These are phyloP conservation scores for Trametopsis cervina DNA, from an alignment of 768 basidiomycete species.

Conservation along the genomic window DNA sequence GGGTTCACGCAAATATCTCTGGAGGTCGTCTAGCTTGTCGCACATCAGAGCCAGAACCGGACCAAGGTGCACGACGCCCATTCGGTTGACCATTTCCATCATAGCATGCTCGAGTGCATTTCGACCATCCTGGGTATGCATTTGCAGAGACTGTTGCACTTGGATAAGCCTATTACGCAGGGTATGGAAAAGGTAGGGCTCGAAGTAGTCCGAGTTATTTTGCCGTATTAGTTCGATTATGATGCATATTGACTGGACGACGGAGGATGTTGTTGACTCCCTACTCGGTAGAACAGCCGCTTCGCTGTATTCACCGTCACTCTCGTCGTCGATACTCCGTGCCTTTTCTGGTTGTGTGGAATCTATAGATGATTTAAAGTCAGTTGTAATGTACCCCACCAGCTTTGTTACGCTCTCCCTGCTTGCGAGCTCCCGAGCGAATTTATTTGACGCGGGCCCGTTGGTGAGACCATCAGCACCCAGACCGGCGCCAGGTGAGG, in stretches of 20 bases:
- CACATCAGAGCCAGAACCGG: constrained; percentile 71
- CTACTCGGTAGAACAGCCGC: constrained; percentile 29
- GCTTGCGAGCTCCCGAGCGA: constrained; percentile 83
- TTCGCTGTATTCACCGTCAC: constrained; percentile 12
- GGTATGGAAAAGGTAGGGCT: constrained; percentile 94
- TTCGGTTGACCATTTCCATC: constrained; percentile 74
- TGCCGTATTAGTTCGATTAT: constrained; percentile 93
- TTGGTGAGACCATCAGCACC: constrained; percentile 56
- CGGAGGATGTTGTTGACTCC: constrained; percentile 65
- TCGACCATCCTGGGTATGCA: constrained; percentile 50
- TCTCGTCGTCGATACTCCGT: constrained; percentile 1
- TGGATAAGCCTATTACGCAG: constrained; percentile 85
- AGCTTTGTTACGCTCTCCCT: constrained; percentile 65
- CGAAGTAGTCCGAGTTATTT: constrained; percentile 98
- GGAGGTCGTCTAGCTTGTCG: constrained; percentile 59
- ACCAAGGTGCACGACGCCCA: constrained; percentile 89
- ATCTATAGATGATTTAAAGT: constrained; percentile 32
- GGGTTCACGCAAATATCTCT: constrained; percentile 62
- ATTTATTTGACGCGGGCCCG: constrained; percentile 73
- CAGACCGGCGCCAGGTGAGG: constrained; percentile 72
- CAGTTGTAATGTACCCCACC: constrained; percentile 68
- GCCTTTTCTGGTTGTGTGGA: background rate
- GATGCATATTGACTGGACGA: constrained; percentile 81
- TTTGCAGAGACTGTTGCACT: constrained; percentile 63
- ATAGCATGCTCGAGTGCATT: constrained; percentile 64